These are phyloP conservation scores for Waltiozyma solani DNA, from an alignment of 1,139 yeast species.

Conservation along the genomic window DNA sequence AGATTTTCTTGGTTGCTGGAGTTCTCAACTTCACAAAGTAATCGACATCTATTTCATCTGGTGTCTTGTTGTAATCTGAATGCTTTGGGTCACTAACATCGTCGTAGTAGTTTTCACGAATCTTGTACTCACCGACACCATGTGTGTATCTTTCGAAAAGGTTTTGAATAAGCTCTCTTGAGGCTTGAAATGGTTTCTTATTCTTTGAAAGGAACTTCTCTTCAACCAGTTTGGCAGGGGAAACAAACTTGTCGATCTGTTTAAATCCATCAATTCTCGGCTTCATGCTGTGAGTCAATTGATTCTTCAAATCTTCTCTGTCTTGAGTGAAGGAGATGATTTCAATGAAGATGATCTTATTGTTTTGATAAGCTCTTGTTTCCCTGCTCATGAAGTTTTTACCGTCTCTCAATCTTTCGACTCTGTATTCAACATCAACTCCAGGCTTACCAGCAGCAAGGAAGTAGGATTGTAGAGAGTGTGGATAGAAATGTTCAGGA, in stretches of 20 bases:
- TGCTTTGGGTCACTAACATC: slow-evolving; percentile 13
- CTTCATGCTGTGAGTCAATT: background rate
- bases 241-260: background rate
- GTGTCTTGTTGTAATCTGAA: slow-evolving; percentile 9
- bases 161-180: background rate
- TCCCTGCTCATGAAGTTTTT: slow-evolving; percentile 52
- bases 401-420: slow-evolving; percentile 48
- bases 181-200: background rate
- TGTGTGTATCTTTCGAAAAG: slow-evolving; percentile 8
- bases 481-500: slow-evolving; percentile 32
- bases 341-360: slow-evolving; percentile 39
- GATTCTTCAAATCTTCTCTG: background rate
- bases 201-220: background rate
- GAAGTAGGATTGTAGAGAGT: slow-evolving; percentile 43
- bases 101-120: slow-evolving; percentile 32
- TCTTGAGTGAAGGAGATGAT: slow-evolving; percentile 31
- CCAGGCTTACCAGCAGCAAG: slow-evolving; percentile 38
- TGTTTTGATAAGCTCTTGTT: slow-evolving; percentile 45
- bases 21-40: slow-evolving; percentile 27
- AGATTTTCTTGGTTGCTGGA: slow-evolving; percentile 26
- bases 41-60: slow-evolving; percentile 31
- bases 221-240: background rate
- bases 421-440: slow-evolving; percentile 45
- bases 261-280: background rate
- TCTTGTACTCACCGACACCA: slow-evolving; percentile 32